These are phyloP conservation scores for Oxyria digyna DNA, from an alignment of 148 eudicot genomes.

Conservation along the genomic window DNA sequence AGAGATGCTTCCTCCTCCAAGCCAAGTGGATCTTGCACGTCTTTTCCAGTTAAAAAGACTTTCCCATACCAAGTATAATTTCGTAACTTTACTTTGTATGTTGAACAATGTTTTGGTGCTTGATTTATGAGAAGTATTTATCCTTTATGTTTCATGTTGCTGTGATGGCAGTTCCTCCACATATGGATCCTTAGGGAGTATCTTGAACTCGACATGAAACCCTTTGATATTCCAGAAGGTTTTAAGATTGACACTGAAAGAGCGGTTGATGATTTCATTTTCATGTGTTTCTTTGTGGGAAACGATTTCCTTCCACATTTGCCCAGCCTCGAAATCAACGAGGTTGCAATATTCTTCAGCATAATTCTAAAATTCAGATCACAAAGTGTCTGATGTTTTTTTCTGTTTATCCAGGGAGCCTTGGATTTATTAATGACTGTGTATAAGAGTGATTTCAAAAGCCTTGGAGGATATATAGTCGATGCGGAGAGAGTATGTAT, in stretches of 20 bases:
- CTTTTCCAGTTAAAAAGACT: conserved; percentile 3
- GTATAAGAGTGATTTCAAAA: conserved; percentile 27
- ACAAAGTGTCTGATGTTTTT: too few species aligned
- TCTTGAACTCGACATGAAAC: conserved; percentile 24
- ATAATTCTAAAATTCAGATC: conserved; percentile 10
- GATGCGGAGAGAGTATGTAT: conserved; percentile 28
- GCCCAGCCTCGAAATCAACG: conserved; percentile 30
- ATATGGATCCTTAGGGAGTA: conserved; percentile 38
- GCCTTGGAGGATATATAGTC: conserved; percentile 33
- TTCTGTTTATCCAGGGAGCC: too few species aligned
- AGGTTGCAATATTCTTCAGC: conserved; percentile 18
- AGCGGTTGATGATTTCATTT: too few species aligned
- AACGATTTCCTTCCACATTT: conserved; percentile 42
- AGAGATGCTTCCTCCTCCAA: background rate
- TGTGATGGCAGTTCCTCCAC: conserved; percentile 35
- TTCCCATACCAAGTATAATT: conserved; percentile 17
- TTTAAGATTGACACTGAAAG: too few species aligned
- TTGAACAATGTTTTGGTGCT: background rate
- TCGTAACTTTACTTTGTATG: background rate
- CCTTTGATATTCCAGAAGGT: too few species aligned
- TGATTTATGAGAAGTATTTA: background rate
- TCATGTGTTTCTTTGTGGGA: too few species aligned
- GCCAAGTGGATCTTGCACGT: too few species aligned
- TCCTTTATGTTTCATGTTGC: background rate
- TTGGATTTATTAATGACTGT: too few species aligned